These are phyloP conservation scores for Pythium rhizo-oryzae DNA, from an alignment of 352 stramenopile genomes.

Conservation along the genomic window DNA sequence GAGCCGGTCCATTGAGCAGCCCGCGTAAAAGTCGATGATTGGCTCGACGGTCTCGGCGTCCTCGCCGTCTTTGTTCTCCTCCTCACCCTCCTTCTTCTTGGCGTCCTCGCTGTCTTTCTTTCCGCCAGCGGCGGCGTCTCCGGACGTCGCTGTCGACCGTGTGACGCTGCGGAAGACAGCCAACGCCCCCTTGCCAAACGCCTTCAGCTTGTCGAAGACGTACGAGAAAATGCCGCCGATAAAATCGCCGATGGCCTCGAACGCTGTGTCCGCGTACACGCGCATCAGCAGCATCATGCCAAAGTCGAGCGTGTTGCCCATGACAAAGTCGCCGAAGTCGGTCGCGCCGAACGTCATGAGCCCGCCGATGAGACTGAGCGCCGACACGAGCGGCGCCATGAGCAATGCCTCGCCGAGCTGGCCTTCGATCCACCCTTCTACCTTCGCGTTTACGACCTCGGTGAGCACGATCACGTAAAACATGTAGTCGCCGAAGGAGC, in stretches of 20 bases:
- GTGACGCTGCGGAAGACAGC: conserved; percentile 59
- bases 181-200: conserved; percentile 32
- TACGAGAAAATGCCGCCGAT: conserved; percentile 43
- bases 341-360: conserved; percentile 96
- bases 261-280: conserved; percentile 90
- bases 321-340: conserved; percentile 97
- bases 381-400: conserved; percentile 88
- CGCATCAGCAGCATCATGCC: conserved; percentile 93
- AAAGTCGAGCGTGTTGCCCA: conserved; percentile 95
- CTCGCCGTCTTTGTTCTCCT: conserved; percentile 49
- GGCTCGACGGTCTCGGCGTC: conserved; percentile 94
- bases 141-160: conserved; percentile 33
- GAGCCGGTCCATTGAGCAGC: conserved; percentile 92
- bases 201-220: conserved; percentile 44
- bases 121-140: conserved; percentile 21
- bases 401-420: conserved; percentile 93
- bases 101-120: conserved; percentile 37
- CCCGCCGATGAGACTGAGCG: conserved; percentile 88
- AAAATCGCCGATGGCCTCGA: conserved; percentile 77
- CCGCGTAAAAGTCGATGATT: conserved; percentile 94
- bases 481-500: conserved; percentile 94
- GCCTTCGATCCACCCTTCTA: conserved; percentile 90
- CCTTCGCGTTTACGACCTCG: conserved; percentile 87
- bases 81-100: conserved; percentile 42
- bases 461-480: conserved; percentile 96